phyloP scores from a whole-genome alignment of 2,329 filamentous ascomycete species.

The Sporothrix dimorphospora region DNA sequence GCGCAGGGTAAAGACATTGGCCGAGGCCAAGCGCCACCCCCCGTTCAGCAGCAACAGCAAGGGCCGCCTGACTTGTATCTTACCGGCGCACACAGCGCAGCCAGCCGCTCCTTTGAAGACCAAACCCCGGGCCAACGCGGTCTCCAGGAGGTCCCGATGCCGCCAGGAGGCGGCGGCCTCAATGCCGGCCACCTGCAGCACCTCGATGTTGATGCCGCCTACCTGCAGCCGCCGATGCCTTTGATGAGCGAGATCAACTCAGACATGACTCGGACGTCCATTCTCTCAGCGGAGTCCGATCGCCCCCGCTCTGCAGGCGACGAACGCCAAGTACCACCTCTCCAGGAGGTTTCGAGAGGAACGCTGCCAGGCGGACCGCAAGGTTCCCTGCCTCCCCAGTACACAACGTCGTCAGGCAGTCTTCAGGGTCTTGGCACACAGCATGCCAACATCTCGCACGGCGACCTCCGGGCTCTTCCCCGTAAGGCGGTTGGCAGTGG shows the following conservation, averaged over 20 bases:
- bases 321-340: slow-evolving; percentile 54
- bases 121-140: background rate
- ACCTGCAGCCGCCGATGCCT: slow-evolving; percentile 76
- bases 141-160: background rate
- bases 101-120: slow-evolving; percentile 27
- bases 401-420: slow-evolving; percentile 42
- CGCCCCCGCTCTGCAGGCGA: slow-evolving; percentile 69
- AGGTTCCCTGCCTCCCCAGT: slow-evolving; percentile 46
- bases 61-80: slow-evolving; percentile 27
- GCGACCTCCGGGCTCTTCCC: slow-evolving; percentile 59
- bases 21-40: background rate
- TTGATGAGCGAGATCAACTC: slow-evolving; percentile 86
- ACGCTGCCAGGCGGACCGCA: slow-evolving; percentile 63
- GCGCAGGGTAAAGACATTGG: slow-evolving; percentile 48
- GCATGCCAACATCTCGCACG: slow-evolving; percentile 66
- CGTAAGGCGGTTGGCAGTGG: slow-evolving; percentile 44
- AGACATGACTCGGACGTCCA: slow-evolving; percentile 84
- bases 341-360: slow-evolving; percentile 64
- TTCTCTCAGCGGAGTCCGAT: slow-evolving; percentile 80
- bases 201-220: slow-evolving; percentile 45
- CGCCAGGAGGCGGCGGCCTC: slow-evolving; percentile 6
- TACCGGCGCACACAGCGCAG: slow-evolving; percentile 27
- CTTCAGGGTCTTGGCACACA: slow-evolving; percentile 67
- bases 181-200: slow-evolving; percentile 56
- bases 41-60: slow-evolving; percentile 50